A percentile compares a stretch with the other conserved stretches of the same genome.
Conservation (phyloP, 805 yeast species). For the Groenewaldozyma tartarivorans region DNA sequence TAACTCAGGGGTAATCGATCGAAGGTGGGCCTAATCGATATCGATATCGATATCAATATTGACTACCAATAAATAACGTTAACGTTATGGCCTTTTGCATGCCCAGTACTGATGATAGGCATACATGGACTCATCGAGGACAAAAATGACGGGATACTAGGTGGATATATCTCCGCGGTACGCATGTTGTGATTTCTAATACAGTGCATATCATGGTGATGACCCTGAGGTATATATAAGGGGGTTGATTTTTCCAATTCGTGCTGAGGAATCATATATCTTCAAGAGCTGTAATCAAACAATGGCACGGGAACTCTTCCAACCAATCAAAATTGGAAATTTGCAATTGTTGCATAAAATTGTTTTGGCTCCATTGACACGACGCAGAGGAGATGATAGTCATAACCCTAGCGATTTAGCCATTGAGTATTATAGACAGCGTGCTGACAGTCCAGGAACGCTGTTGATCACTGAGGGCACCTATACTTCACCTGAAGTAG, state of each 20-base stretch:
- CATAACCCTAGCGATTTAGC: slow-evolving; percentile 38
- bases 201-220: too few species aligned
- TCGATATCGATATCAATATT: too few species aligned
- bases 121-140: too few species aligned
- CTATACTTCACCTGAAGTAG: too few species aligned
- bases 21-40: too few species aligned
- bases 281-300: not conserved
- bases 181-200: too few species aligned
- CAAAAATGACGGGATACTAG: too few species aligned
- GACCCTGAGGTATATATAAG: not conserved
- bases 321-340: slow-evolving; percentile 30
- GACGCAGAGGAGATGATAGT: slow-evolving; percentile 29
- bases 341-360: slow-evolving; percentile 29
- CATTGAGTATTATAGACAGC: slow-evolving; percentile 43
- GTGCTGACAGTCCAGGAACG: slow-evolving; percentile 49
- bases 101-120: too few species aligned
- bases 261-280: not conserved
- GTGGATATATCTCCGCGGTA: too few species aligned
- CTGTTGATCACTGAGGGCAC: slow-evolving; percentile 53
- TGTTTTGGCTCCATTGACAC: slow-evolving; percentile 42
- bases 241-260: not conserved
- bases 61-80: too few species aligned
- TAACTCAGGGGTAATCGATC: too few species aligned
- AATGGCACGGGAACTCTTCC: slow-evolving; percentile 11
- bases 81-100: too few species aligned